Percentiles rank a stretch among this genome's conserved stretches.
Conservation (phyloP, 129 eudicot species). For the Pseudognaphalium luteoalbum region DNA sequence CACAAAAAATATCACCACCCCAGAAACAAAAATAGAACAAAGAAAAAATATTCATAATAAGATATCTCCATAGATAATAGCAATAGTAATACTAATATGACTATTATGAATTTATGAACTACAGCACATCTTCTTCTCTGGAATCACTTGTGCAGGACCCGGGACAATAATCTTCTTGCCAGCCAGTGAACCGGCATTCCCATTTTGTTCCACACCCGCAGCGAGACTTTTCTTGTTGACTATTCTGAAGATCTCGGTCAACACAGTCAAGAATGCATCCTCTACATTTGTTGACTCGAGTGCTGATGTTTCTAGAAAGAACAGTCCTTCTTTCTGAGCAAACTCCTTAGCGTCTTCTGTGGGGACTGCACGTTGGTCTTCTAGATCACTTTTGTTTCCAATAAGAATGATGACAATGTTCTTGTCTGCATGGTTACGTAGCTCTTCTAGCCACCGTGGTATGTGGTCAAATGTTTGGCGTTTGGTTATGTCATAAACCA, state of each 20-base stretch:
- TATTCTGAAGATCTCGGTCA: conserved; percentile 87
- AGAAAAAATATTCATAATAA: not conserved
- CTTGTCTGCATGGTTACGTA: conserved; percentile 74
- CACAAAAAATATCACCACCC: conserved; percentile 35
- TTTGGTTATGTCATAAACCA: conserved; percentile 80
- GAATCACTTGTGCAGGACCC: conserved; percentile 88
- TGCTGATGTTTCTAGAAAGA: conserved; percentile 92
- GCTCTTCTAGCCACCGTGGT: conserved; percentile 74
- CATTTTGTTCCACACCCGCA: conserved; percentile 69
- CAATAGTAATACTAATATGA: not conserved
- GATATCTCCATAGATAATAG: not conserved
- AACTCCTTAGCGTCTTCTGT: conserved; percentile 92
- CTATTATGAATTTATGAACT: conserved; percentile 26
- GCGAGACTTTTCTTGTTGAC: conserved; percentile 78
- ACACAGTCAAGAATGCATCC: conserved; percentile 76
- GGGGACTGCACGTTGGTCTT: conserved; percentile 65
- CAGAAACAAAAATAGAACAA: not conserved
- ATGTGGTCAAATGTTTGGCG: conserved; percentile 77
- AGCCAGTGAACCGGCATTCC: conserved; percentile 53
- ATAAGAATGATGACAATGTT: conserved; percentile 66
- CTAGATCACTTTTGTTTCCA: conserved; percentile 68
- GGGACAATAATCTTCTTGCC: conserved; percentile 91
- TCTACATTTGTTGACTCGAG: conserved; percentile 86
- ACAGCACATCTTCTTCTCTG: conserved; percentile 85
- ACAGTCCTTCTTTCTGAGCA: conserved; percentile 87